Percentiles rank a stretch among this genome's conserved stretches.
Evolutionary conservation across 108 stramenopile species (phyloP).

Genomic region (Discostella stelligeroides): DNA sequence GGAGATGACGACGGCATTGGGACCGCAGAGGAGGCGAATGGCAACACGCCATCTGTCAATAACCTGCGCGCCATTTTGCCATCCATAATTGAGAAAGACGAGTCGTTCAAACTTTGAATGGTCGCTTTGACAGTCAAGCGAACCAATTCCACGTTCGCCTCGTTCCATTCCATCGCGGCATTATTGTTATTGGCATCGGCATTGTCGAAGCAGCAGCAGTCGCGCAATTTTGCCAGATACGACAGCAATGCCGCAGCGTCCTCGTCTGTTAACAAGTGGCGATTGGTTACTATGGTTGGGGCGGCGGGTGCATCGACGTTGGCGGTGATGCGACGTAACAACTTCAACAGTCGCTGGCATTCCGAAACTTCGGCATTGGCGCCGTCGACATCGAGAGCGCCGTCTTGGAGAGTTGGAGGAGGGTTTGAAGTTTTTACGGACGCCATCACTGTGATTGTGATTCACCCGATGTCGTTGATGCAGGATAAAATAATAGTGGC

Average conservation of each 20-base stretch:
- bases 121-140: background rate
- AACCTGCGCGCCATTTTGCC: slow-evolving; percentile 2
- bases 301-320: too few relatives aligned
- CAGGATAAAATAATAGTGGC: too few relatives aligned
- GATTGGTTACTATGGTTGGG: too few relatives aligned
- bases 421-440: too few relatives aligned
- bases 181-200: background rate
- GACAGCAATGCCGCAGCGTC: background rate
- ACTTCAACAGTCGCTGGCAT: too few relatives aligned
- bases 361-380: too few relatives aligned
- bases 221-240: background rate
- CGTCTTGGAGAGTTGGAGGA: too few relatives aligned
- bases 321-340: too few relatives aligned
- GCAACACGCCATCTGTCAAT: background rate
- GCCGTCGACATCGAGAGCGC: too few relatives aligned
- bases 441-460: too few relatives aligned
- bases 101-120: background rate
- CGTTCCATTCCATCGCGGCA: slow-evolving; percentile 1
- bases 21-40: background rate
- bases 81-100: background rate
- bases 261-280: background rate
- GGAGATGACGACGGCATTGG: background rate
- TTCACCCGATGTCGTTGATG: too few relatives aligned
- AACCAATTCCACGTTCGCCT: background rate
- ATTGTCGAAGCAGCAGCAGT: background rate